Evolutionary conservation across 352 stramenopile species (phyloP), one percentile per base, ranked within the genome.

Genomic region (Phytophthora macrochlamydospora): DNA sequence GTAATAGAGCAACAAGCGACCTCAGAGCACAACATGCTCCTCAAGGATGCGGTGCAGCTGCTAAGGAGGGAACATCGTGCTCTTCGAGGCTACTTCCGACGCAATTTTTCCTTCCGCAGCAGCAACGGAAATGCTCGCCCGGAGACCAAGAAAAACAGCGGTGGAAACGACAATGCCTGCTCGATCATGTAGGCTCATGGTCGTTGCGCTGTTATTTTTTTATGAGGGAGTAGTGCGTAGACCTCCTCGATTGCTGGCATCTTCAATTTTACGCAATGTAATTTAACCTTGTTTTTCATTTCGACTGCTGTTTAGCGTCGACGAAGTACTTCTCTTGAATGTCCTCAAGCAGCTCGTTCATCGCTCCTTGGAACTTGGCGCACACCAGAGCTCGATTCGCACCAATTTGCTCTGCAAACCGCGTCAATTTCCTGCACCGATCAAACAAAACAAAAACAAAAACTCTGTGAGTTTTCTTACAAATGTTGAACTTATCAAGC

Each of bases 101-200:
- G 88, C 30, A 95, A 95, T 53, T 94, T 95, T 43, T 89, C 83
- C 0, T 95, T 95, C 70, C 75, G 77, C n/a, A 62, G 67, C 28
- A 83, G 56, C 48, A 58, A 45, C 38, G 56, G 58, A 42, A 69
- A 61, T 51, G 60, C 59, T 24, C 80, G 70, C 48, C 51, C 69
- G 24, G 79, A 88, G 37, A 37, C 54, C 8, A 75, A 78, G 53
- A 83, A 69, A 43, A 82, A 74, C 28, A 75, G 58, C 13, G 66
- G 40, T 51, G 52, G 67, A 70, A 80, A 79, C 28, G 73, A 84
- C 50, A 89, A 87, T 54, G 85, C 78, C 14, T 94, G 85, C 40
- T 55, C 61, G 9, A 30, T 92, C 56, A 94, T 94, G 85, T 93
- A 56, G 80, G 55, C 35, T 18, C 18, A 9, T 4, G 28, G 37